Evolutionary conservation across 2,329 filamentous ascomycete species (phyloP), one percentile per base, ranked within the genome.

Genomic region (Elsinoe ampelina): DNA sequence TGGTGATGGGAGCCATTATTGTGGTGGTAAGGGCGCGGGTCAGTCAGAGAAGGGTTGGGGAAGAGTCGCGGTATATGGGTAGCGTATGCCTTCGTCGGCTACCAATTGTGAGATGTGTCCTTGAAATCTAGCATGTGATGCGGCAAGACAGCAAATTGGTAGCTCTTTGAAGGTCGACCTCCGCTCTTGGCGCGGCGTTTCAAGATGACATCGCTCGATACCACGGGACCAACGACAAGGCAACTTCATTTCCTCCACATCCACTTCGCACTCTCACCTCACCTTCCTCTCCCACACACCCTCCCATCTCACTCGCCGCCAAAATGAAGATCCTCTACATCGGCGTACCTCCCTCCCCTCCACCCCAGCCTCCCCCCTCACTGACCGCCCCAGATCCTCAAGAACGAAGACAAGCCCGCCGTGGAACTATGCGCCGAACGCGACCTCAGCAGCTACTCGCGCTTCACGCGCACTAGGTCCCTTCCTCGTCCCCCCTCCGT

Each of bases 311-410:
- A 48, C 20, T 15, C n/a, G 61, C 63, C 67, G 70, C 69, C 73
- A 84, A 66, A 69, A 92, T 92, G 88, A 92, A 91, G 82, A 76
- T 93, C 72, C 80, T 87, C 72, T 93, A 93, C 74, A 89, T 95
- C 69, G 89, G 88, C 66, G 89, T 93, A 84, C 62, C 84, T 2
- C 30, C 59, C 52, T 58, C 58, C 55, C 61, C 63, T 62, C 63
- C 61, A 64, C 64, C 58, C 58, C 22, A 13, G n/a, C n/a, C 13
- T 26, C 38, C 10, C 30, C 12, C 43, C 45, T 36, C 20, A 26
- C 50, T 58, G 51, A 66, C 63, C 63, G 61, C 58, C 61, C 48
- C 66, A 95, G 89, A 82, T 95, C 71, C 78, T 93, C 69, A 87
- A 86, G 73, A 93, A 93, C 74, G 84, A 87, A 67, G 74, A 73